phyloP scores from a whole-genome alignment of 2,329 filamentous ascomycete genomes.

The Aureobasidium pullulans region DNA sequence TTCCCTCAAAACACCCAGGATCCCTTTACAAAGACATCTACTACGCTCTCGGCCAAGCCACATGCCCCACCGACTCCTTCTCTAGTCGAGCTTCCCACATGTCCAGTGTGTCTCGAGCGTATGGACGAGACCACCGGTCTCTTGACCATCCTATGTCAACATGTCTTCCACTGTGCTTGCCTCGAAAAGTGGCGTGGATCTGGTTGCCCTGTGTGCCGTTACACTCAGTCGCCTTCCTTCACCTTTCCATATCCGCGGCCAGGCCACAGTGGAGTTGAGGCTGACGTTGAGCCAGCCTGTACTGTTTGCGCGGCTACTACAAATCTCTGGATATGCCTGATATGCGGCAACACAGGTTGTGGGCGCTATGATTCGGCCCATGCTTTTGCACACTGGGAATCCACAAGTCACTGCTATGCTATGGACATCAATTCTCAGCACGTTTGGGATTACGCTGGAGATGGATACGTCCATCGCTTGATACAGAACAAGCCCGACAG shows the following conservation, averaged over 20 bases:
- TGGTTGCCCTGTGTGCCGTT: conserved; percentile 90
- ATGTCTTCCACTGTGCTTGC: conserved; percentile 95
- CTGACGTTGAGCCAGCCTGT: conserved; percentile 65
- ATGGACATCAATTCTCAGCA: conserved; percentile 90
- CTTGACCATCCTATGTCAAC: conserved; percentile 92
- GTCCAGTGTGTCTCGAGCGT: conserved; percentile 89
- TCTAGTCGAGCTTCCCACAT: conserved; percentile 86
- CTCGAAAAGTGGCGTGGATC: conserved; percentile 92
- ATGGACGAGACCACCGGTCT: conserved; percentile 98
- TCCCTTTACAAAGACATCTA: conserved; percentile 53
- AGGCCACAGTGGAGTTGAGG: conserved; percentile 21
- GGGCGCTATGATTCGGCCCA: conserved; percentile 91
- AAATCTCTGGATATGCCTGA: conserved; percentile 91
- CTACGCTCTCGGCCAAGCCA: conserved; percentile 46
- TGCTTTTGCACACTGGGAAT: conserved; percentile 87
- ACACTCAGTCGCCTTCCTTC: conserved; percentile 58
- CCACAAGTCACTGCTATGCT: conserved; percentile 81
- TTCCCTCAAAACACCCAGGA: conserved; percentile 56
- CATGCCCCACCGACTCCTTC: conserved; percentile 71
- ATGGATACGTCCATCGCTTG: conserved; percentile 91
- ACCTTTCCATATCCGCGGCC: conserved; percentile 31
- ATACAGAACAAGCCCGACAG: conserved; percentile 91
- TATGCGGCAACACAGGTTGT: conserved; percentile 88
- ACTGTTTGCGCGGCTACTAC: conserved; percentile 69
- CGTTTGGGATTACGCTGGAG: conserved; percentile 95